Conservation (phyloP, 345 rosid genomes). For the Kandelia obovata region DNA sequence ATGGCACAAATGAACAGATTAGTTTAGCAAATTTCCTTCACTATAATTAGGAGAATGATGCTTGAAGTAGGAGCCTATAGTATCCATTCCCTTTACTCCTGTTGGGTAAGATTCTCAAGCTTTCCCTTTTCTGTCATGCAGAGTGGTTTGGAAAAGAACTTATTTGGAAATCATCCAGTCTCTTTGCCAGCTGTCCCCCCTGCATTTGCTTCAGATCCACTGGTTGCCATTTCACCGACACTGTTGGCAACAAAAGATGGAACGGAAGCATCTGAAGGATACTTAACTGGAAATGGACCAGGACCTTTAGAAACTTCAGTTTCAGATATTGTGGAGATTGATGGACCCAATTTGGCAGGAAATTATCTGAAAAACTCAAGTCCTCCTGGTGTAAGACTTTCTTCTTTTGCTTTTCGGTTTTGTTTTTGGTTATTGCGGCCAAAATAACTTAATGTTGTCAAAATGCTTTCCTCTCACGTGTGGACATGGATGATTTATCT, state of each 20-base stretch:
- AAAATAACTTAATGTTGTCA: not conserved
- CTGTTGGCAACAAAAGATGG: conserved; percentile 41
- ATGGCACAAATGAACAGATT: not conserved
- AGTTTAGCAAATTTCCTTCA: not conserved
- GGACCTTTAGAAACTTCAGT: conserved; percentile 49
- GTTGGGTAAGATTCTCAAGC: conserved; percentile 8
- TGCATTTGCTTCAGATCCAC: conserved; percentile 70
- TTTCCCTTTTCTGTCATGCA: conserved; percentile 31
- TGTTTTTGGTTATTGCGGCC: not conserved
- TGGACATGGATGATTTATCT: too few species aligned
- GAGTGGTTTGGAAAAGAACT: conserved; percentile 83
- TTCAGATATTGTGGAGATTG: conserved; percentile 86
- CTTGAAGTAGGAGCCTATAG: conserved; percentile 6
- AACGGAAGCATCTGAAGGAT: conserved; percentile 37
- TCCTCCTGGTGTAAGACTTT: conserved; percentile 69
- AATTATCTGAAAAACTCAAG: conserved; percentile 63
- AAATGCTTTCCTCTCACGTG: too few species aligned
- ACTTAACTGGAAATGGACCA: conserved; percentile 31
- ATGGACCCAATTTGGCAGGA: conserved; percentile 69
- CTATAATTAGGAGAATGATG: not conserved
- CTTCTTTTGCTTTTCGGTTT: not conserved
- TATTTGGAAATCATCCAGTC: conserved; percentile 83
- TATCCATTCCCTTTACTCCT: conserved; percentile 1
- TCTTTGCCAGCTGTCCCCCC: conserved; percentile 70
- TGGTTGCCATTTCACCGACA: conserved; percentile 44